These are phyloP conservation scores for Aspergillus calidoustus DNA, from an alignment of 2,329 filamentous ascomycete species.

Conservation along the genomic window DNA sequence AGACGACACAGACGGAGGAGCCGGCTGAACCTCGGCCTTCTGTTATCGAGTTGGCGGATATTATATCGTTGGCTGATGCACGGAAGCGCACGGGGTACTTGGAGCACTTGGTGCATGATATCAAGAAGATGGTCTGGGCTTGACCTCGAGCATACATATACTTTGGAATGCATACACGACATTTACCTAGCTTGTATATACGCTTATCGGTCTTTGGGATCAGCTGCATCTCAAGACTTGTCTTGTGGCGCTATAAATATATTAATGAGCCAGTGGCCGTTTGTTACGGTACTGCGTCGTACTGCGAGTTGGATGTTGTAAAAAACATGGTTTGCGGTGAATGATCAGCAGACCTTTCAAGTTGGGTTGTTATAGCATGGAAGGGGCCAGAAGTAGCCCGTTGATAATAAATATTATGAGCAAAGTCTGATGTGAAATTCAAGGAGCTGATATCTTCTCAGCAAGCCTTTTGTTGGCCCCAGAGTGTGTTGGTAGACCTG, in stretches of 20 bases:
- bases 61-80: constrained; percentile 83
- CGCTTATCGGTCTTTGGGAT: neutral
- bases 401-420: neutral
- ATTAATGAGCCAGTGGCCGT: neutral
- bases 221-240: neutral
- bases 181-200: neutral
- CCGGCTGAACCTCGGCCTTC: constrained; percentile 22
- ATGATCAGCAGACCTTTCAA: no score
- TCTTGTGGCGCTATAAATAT: neutral
- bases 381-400: neutral
- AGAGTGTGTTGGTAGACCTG: neutral
- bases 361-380: neutral
- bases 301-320: neutral
- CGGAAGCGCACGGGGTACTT: constrained; percentile 83
- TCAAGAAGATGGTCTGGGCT: constrained; percentile 93
- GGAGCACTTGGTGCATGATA: constrained; percentile 83
- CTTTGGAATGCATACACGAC: neutral
- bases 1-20: constrained; percentile 41
- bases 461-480: neutral
- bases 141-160: constrained; percentile 30
- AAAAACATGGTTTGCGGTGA: neutral
- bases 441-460: neutral
- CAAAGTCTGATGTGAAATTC: neutral
- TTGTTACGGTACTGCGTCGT: neutral
- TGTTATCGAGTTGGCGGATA: constrained; percentile 64